A percentile compares a stretch with the other conserved stretches of the same genome.
These are phyloP conservation scores for Rhizophlyctis rosea DNA, from an alignment of 192 early-diverging fungal species.

Conservation along the genomic window DNA sequence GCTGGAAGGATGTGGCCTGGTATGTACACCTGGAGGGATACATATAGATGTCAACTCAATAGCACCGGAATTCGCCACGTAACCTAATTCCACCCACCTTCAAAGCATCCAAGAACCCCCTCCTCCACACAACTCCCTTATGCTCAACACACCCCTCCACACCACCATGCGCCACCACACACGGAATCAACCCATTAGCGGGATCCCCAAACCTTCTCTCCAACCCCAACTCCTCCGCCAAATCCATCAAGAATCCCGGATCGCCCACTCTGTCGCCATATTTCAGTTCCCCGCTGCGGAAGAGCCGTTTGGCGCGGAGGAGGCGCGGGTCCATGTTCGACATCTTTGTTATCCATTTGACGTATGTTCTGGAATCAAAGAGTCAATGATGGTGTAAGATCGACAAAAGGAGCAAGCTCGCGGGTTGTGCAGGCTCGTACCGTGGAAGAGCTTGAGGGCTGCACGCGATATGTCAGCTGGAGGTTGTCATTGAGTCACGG, in stretches of 20 bases:
- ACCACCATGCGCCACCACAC: conserved; percentile 50
- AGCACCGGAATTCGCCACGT: not conserved
- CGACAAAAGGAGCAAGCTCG: no score
- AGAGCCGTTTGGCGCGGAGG: conserved; percentile 41
- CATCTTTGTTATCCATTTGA: conserved; percentile 61
- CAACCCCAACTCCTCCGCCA: conserved; percentile 32
- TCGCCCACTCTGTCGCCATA: conserved; percentile 37
- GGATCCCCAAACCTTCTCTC: conserved; percentile 37
- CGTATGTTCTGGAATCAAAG: conserved; percentile 52
- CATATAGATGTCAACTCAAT: not conserved
- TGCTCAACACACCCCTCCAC: conserved; percentile 45
- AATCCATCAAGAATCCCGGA: conserved; percentile 35
- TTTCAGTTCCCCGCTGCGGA: conserved; percentile 36
- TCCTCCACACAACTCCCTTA: conserved; percentile 29
- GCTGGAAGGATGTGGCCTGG: conserved; percentile 60
- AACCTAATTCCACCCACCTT: conserved; percentile 21
- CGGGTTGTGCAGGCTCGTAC: no score
- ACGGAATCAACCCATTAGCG: conserved; percentile 42
- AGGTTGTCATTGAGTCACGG: no score
- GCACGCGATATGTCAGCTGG: no score
- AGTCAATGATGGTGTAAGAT: not conserved
- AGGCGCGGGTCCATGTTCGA: conserved; percentile 52
- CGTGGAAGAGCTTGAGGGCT: conserved; percentile 33
- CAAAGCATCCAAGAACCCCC: conserved; percentile 40
- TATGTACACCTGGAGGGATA: conserved; percentile 50